Conservation (phyloP, 768 basidiomycete species). For the Tulasnella sp. region DNA sequence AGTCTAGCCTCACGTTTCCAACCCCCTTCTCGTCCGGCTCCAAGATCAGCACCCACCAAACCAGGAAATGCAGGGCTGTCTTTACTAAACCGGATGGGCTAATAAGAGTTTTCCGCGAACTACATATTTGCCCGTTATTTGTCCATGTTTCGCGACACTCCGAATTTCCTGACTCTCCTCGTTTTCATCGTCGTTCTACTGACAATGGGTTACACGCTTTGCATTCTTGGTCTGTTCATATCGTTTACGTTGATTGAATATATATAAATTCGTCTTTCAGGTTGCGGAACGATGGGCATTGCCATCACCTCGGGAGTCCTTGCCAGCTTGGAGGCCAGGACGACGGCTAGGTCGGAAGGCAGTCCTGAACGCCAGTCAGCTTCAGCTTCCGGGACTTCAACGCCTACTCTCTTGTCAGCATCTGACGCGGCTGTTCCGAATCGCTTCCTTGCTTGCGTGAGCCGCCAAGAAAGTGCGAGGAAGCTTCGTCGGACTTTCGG, state of each 20-base stretch:
- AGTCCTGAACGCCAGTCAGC: not conserved
- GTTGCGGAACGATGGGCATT: constrained; percentile 98
- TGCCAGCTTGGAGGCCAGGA: constrained; percentile 54
- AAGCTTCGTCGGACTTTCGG: constrained; percentile 63
- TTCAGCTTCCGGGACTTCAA: constrained; percentile 51
- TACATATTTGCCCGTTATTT: constrained; percentile 6
- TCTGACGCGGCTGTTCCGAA: constrained; percentile 64
- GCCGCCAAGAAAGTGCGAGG: constrained; percentile 61
- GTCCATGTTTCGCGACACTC: not conserved
- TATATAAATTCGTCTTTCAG: constrained; percentile 31
- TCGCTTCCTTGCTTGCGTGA: constrained; percentile 82
- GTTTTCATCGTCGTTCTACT: not conserved
- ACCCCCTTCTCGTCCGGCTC: not conserved
- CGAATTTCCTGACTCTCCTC: not conserved
- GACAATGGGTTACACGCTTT: constrained; percentile 85
- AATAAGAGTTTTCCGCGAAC: too few relatives aligned
- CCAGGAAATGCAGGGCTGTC: not conserved
- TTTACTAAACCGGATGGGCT: not conserved
- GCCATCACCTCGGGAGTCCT: constrained; percentile 91
- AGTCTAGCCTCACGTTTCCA: not conserved
- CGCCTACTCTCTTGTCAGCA: constrained; percentile 41
- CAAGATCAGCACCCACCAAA: not conserved
- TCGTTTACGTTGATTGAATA: constrained; percentile 5
- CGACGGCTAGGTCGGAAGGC: not conserved
- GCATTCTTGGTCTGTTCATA: constrained; percentile 57